Base-by-base conservation (phyloP, 164 flowering plant genomes). In the Aristolochia contorta region DNA sequence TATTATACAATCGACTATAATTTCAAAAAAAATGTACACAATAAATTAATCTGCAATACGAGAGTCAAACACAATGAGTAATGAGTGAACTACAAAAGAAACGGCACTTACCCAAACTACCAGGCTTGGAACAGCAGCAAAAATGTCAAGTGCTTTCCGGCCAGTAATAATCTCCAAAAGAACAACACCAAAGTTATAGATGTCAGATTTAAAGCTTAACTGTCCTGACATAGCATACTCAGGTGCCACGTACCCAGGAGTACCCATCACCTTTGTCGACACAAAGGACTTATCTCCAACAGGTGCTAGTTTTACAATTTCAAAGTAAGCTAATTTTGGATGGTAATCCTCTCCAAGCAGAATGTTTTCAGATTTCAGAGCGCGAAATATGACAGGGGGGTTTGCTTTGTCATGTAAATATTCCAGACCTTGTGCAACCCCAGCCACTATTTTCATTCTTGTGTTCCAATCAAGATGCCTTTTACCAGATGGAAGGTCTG, bases 111-210 rank as follows among this genome's bases (percentile, higher is more conserved):
- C 54, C 54, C 54, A 50, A 12, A 23, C 20, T 8, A 50, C 54
- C 5, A 50, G 54, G 22, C 22, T 50, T 19, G 20, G 20, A n/a
- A 7, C 22, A 9, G 1, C 22, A n/a, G 20, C 54, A 22, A 23
- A 22, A 50, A 5, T 16, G 20, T 50, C 20, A 18, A 50, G 2
- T 50, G 54, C 54, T 22, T 50, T 50, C 54, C 54, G n/a, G 21
- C 54, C 54, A 50, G 54, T 50, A 22, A 50, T 50, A 16, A 50
- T 50, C 54, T 50, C 54, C 20, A 50, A n/a, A 50, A 50, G 54
- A 50, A 50, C 54, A 19, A 50, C 54, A 16, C 54, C 54, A 50
- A 50, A 50, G 22, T 18, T 50, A 18, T 18, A 50, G 22, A 50
- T n/a, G 4, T 50, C 54, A 12, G 54, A 50, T 50, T n/a, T 50